Evolutionary conservation across 2,329 filamentous ascomycete genomes (phyloP).

Genomic region (Blastomyces gilchristii): DNA sequence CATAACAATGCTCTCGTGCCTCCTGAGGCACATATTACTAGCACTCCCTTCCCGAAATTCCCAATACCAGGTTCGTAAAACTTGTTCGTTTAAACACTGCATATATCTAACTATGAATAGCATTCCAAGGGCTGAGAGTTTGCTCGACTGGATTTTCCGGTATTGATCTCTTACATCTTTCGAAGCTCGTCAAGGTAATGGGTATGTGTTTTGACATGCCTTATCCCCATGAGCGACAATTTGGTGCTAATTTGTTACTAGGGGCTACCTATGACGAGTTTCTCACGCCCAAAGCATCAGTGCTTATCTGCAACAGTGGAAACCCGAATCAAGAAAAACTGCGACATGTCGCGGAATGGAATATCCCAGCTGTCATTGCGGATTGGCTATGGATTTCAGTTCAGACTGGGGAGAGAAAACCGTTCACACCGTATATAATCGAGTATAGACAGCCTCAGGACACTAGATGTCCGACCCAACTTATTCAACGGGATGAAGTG

Average conservation of each 20-base stretch:
- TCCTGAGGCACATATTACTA: slow-evolving; percentile 60
- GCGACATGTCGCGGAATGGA: slow-evolving; percentile 61
- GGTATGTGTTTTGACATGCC: slow-evolving; percentile 33
- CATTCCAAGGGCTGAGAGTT: slow-evolving; percentile 59
- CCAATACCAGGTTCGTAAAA: slow-evolving; percentile 46
- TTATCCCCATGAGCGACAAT: neutral
- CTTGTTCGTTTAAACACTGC: slow-evolving; percentile 7
- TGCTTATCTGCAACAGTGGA: slow-evolving; percentile 60
- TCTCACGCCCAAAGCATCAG: slow-evolving; percentile 58
- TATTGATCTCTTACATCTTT: slow-evolving; percentile 75
- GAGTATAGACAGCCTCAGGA: slow-evolving; percentile 21
- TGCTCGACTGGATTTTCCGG: slow-evolving; percentile 75
- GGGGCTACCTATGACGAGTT: slow-evolving; percentile 72
- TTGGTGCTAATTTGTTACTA: slow-evolving; percentile 22
- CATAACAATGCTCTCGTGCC: slow-evolving; percentile 62
- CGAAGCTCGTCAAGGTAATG: slow-evolving; percentile 62
- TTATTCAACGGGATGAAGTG: slow-evolving; percentile 4
- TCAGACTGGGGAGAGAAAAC: slow-evolving; percentile 38
- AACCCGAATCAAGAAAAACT: slow-evolving; percentile 57
- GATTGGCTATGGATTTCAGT: slow-evolving; percentile 84
- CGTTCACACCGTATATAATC: slow-evolving; percentile 39
- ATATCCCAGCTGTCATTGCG: slow-evolving; percentile 67
- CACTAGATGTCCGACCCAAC: slow-evolving; percentile 5
- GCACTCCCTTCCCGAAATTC: slow-evolving; percentile 62
- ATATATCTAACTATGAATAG: slow-evolving; percentile 24